Percentiles rank a stretch among this genome's conserved stretches.
Evolutionary conservation across 139 green algal species (phyloP).

Genomic region (Tetradesmus obliquus): DNA sequence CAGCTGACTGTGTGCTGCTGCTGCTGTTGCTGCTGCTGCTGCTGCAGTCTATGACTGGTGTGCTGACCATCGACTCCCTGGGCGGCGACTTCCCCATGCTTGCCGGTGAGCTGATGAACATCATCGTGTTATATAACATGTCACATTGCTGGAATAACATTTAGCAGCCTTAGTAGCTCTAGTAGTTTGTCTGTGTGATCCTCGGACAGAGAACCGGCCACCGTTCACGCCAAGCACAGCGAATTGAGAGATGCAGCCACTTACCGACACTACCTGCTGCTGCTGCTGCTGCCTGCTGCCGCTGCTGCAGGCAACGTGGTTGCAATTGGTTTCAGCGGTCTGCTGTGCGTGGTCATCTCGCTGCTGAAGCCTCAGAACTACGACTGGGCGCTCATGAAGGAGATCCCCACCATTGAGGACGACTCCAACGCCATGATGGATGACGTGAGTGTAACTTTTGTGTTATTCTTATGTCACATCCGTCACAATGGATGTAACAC

Average conservation of each 20-base stretch:
- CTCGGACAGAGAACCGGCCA: no score
- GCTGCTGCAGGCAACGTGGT: conserved; percentile 76
- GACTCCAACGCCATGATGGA: conserved; percentile 44
- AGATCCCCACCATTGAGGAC: conserved; percentile 44
- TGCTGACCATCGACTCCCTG: conserved; percentile 65
- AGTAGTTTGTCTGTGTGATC: no score
- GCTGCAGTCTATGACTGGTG: conserved; percentile 44
- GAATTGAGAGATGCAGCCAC: no score
- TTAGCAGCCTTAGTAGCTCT: no score
- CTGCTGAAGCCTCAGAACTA: conserved; percentile 67
- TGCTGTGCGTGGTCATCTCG: conserved; percentile 75
- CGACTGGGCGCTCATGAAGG: conserved; percentile 59
- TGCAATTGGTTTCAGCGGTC: conserved; percentile 72
- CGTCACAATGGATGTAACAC: background rate
- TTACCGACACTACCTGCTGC: background rate
- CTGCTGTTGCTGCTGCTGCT: no score
- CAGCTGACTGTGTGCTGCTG: background rate
- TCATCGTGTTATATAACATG: background rate
- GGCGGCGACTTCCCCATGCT: conserved; percentile 90
- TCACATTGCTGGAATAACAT: background rate
- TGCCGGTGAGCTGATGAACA: conserved; percentile 44
- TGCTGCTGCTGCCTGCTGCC: background rate
- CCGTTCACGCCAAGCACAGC: no score
- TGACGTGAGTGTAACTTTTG: conserved; percentile 4
- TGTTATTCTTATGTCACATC: background rate